Evolutionary conservation across 495 filamentous ascomycete species (phyloP), one percentile per base, ranked within the genome.

Genomic region (Thermothielavioides terrestris): DNA sequence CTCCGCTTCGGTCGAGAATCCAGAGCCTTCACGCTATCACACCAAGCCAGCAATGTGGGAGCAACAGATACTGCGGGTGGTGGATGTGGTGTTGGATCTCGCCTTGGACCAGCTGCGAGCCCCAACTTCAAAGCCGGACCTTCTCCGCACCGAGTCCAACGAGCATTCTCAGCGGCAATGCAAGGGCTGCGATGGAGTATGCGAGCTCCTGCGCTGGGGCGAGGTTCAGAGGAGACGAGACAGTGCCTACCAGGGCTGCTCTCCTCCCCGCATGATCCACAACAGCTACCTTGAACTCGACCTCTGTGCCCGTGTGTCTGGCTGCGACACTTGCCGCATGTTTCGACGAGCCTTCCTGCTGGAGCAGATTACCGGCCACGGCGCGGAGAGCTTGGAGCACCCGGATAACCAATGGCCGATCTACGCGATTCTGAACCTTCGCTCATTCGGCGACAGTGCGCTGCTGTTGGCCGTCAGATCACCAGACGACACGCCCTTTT

Each of bases 131-230:
- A 49, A 14, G 11, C 40, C 49, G 3, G 54, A 56, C 28, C 39
- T 53, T 21, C 52, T 50, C 18, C 50, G 54, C 22, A 43, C 32
- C 43, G 50, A 45, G 20, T 20, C 54, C 38, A 60, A 60, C 41
- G 54, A 54, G 27, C 36, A 60, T 34, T 46, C 44, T 39, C 62
- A 60, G 27, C 38, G 40, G 1, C 59, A 63, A 22, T 65, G 62
- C 52, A 53, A 31, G 3, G 62, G 57, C 1, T 65, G 62, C 38
- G 50, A 49, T 17, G 49, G 50, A 21, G 46, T 65, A 21, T 56
- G 49, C 26, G 48, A 60, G 15, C 54, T 65, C 23, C 20, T 65
- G 17, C 62, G 62, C n/a, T 62, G 60, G 60, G 62, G 54, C 1
- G 62, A 63, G 36, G 52, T 46, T 8, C 54, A 60, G 22, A 36